phyloP scores from a whole-genome alignment of 73 alveolate genomes.

The Loxodes magnus region DNA sequence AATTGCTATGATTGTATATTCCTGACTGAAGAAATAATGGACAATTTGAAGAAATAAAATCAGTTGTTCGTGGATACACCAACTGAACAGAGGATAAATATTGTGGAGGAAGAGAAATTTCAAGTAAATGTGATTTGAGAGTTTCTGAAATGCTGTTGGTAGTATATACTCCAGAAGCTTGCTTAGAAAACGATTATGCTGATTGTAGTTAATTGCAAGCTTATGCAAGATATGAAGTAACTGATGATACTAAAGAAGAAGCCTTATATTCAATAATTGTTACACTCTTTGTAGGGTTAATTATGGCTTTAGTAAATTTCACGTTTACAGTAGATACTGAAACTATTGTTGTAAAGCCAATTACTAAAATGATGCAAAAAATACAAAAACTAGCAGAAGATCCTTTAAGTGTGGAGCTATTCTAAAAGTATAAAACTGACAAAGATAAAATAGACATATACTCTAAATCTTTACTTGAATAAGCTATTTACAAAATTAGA shows the following conservation, averaged over 20 bases:
- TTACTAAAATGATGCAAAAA: constrained; percentile 51
- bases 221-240: constrained; percentile 32
- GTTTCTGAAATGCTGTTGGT: constrained; percentile 37
- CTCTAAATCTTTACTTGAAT: constrained; percentile 31
- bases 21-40: constrained; percentile 41
- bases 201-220: constrained; percentile 38
- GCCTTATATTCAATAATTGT: constrained; percentile 31
- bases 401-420: constrained; percentile 30
- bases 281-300: constrained; percentile 47
- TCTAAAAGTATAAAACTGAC: constrained; percentile 4
- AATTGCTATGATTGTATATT: constrained; percentile 40
- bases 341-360: constrained; percentile 51
- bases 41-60: constrained; percentile 8
- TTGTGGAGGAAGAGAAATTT: neutral
- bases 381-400: constrained; percentile 59
- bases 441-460: constrained; percentile 1
- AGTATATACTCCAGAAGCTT: constrained; percentile 23
- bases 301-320: constrained; percentile 40
- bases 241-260: constrained; percentile 13
- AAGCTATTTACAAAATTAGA: constrained; percentile 36
- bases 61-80: neutral
- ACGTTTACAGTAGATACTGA: constrained; percentile 52
- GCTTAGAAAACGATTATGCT: neutral
- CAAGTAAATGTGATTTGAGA: constrained; percentile 13
- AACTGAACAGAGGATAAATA: neutral